These are phyloP conservation scores for Botrytis fragariae DNA, from an alignment of 2,329 filamentous ascomycete genomes.

Conservation along the genomic window DNA sequence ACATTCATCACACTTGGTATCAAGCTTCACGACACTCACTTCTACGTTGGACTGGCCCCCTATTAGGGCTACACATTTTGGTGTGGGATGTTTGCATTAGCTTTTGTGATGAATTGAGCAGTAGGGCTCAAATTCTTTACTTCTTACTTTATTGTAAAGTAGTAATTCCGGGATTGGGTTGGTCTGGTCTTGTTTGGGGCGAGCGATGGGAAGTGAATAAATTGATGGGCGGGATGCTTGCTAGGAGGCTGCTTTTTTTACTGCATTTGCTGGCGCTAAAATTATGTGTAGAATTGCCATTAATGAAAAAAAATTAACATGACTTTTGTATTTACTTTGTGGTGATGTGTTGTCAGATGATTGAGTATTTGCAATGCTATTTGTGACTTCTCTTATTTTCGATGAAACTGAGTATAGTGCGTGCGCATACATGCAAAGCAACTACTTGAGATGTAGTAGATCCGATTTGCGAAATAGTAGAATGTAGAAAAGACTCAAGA, in stretches of 20 bases:
- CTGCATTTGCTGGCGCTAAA: constrained; percentile 4
- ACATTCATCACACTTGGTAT: background rate
- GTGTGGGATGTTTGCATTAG: background rate
- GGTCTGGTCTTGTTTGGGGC: constrained; percentile 1
- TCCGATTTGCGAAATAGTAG: background rate
- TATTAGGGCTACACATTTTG: background rate
- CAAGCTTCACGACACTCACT: background rate
- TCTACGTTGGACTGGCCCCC: background rate
- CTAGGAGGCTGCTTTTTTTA: constrained; percentile 7
- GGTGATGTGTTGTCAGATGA: background rate
- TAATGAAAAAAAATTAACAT: background rate
- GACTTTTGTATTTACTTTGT: background rate
- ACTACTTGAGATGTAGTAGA: background rate
- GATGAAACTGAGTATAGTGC: background rate
- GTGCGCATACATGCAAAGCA: background rate
- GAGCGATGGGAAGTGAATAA: background rate
- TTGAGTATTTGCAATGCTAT: background rate
- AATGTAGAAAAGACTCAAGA: background rate
- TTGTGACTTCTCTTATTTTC: background rate
- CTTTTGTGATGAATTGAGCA: background rate
- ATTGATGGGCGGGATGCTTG: constrained; percentile 4
- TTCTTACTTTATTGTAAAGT: constrained; percentile 9
- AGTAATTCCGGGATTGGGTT: constrained; percentile 5
- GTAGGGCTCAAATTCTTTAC: background rate
- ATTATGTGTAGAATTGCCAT: constrained; percentile 13